Evolutionary conservation across 2,329 filamentous ascomycete species (phyloP), one percentile per base, ranked within the genome.

Genomic region (Emericellopsis atlantica): DNA sequence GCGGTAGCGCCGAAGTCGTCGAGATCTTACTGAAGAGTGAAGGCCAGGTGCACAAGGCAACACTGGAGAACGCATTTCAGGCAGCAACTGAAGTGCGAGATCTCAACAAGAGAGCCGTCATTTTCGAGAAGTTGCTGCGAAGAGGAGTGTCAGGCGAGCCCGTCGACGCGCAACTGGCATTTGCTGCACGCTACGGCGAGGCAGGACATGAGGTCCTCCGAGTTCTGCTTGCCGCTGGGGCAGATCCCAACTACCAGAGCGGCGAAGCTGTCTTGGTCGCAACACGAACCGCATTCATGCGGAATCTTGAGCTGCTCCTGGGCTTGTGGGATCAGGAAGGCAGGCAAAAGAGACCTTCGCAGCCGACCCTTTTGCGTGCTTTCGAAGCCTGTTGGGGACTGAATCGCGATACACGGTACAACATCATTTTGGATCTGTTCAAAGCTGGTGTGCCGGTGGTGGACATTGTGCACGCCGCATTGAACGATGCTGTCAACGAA

Each of bases 221-320:
- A 23, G 63, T 76, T 9, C 50, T 81, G 15, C 55, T 79, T 4
- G 53, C 53, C 1, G 62, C 68, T 26, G 74, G 74, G 0, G 76
- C 74, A 4, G 69, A 70, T 40, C 66, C 72, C 0, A 70, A 79
- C 48, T 69, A 69, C 50, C 69, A 69, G 16, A 61, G 65, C 9
- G 74, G 74, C 1, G 71, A 76, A 40, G 67, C 71, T 5, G 63
- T 79, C 4, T 69, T 73, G 47, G 67, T 70, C 10, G 71, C 73
- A 1, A 67, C 70, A 1, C 60, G 67, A 31, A 71, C 67, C 44
- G 70, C 69, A 0, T 70, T 67, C 43, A 54, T 74, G 32, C 60
- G 57, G 0, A 73, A 61, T 24, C 55, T 78, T 8, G 64, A 70
- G 50, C 51, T 76, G 40, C 60, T 78, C 39, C 55, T 78, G 6